Percentiles rank a stretch among this genome's conserved stretches.
Evolutionary conservation across 805 yeast genomes (phyloP).

Genomic region (Yamadazyma paraphyllophila): DNA sequence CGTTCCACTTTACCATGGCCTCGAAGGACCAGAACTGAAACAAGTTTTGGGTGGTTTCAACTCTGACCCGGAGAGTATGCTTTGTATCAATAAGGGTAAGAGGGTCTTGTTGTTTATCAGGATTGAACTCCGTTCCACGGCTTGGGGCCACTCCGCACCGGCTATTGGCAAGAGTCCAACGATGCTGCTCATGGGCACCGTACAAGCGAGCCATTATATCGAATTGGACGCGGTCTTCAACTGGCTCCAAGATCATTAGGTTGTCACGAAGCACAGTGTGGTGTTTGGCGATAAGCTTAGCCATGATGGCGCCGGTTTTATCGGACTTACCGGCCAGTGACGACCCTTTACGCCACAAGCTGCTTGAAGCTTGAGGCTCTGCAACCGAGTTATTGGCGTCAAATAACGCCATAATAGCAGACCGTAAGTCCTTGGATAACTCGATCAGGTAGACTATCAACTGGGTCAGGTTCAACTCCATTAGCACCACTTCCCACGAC

Average conservation of each 20-base stretch:
- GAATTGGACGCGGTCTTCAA: constrained; percentile 18
- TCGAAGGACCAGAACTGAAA: constrained; percentile 43
- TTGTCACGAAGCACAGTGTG: constrained; percentile 25
- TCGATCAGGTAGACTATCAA: constrained; percentile 29
- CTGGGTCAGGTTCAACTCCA: constrained; percentile 41
- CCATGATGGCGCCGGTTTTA: neutral
- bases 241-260: constrained; percentile 40
- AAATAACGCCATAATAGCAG: constrained; percentile 32
- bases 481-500: constrained; percentile 35
- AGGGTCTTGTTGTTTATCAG: constrained; percentile 12
- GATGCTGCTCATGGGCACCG: neutral
- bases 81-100: constrained; percentile 25
- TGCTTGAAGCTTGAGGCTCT: neutral
- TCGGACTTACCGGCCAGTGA: constrained; percentile 11
- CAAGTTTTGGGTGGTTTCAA: constrained; percentile 38
- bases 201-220: neutral
- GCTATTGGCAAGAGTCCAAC: constrained; percentile 4
- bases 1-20: constrained; percentile 38
- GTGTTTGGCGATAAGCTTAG: constrained; percentile 16
- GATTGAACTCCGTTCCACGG: constrained; percentile 9
- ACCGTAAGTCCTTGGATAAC: constrained; percentile 19
- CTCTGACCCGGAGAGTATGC: constrained; percentile 35
- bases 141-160: constrained; percentile 1
- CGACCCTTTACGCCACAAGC: neutral
- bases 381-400: constrained; percentile 11